Evolutionary conservation across 1,284 basidiomycete genomes (phyloP).

Genomic region (Vanrija pseudolonga): DNA sequence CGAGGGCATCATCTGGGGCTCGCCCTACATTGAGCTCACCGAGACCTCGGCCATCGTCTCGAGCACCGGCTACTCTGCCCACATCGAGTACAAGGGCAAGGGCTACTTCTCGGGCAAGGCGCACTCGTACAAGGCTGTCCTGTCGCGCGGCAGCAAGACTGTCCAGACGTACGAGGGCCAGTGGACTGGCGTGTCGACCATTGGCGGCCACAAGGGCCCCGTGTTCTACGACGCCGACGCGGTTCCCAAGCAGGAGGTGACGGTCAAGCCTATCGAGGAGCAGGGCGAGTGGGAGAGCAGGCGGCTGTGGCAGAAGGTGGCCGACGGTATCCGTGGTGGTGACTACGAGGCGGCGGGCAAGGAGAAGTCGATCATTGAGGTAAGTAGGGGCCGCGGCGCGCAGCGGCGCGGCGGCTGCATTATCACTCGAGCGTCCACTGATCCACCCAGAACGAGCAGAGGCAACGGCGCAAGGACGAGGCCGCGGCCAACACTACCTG

Average conservation of each 20-base stretch:
- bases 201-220: constrained; percentile 56
- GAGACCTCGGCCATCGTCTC: constrained; percentile 81
- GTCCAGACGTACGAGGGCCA: constrained; percentile 73
- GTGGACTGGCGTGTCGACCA: constrained; percentile 67
- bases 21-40: constrained; percentile 67
- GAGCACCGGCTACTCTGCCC: constrained; percentile 66
- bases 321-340: constrained; percentile 83
- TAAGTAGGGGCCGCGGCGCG: constrained; percentile 45
- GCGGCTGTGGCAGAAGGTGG: constrained; percentile 78
- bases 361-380: constrained; percentile 92
- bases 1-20: constrained; percentile 54
- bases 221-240: constrained; percentile 54
- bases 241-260: constrained; percentile 63
- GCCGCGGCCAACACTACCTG: constrained; percentile 66
- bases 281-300: constrained; percentile 83
- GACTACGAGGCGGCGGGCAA: constrained; percentile 86
- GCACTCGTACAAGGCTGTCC: constrained; percentile 82
- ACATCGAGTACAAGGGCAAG: constrained; percentile 89
- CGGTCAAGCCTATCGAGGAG: constrained; percentile 59
- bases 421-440: no score
- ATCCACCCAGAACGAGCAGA: constrained; percentile 72
- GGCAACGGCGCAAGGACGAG: constrained; percentile 84
- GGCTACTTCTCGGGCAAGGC: constrained; percentile 92
- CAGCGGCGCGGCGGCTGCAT: no score
- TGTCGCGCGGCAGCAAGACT: constrained; percentile 50